Evolutionary conservation across 2,329 filamentous ascomycete genomes (phyloP).

Genomic region (Pseudogymnoascus pannorum): DNA sequence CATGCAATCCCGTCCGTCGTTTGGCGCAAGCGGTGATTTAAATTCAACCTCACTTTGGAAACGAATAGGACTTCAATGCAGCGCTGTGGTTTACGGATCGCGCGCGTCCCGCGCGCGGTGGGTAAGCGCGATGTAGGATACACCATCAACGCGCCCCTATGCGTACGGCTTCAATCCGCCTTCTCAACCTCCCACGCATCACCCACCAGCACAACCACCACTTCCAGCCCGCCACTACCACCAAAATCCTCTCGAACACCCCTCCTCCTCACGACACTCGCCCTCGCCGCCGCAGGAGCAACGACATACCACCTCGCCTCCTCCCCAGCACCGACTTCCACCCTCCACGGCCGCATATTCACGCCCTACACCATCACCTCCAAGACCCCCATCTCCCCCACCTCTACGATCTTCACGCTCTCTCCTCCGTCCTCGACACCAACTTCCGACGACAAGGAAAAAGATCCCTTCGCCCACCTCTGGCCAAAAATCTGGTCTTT

Average conservation of each 20-base stretch:
- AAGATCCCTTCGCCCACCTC: slow-evolving; percentile 34
- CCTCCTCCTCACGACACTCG: background rate
- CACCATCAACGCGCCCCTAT: background rate
- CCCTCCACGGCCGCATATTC: slow-evolving; percentile 35
- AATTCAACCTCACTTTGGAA: background rate
- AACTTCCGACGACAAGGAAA: slow-evolving; percentile 12
- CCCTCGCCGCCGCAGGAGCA: background rate
- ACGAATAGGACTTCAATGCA: background rate
- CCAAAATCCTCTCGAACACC: background rate
- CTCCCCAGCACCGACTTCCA: background rate
- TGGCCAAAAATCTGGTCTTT: slow-evolving; percentile 78
- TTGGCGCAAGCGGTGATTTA: too few relatives aligned
- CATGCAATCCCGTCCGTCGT: too few relatives aligned
- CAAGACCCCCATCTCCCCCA: slow-evolving; percentile 56
- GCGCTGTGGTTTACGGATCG: background rate
- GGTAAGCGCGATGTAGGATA: background rate
- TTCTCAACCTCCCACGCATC: background rate
- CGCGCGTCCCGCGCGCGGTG: background rate
- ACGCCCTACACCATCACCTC: slow-evolving; percentile 57
- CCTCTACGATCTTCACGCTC: slow-evolving; percentile 62
- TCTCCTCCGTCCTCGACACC: slow-evolving; percentile 33
- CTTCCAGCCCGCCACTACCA: background rate
- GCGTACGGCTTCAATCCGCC: background rate
- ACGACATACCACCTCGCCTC: background rate
- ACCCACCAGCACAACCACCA: background rate